phyloP scores from a whole-genome alignment of 2,329 filamentous ascomycete genomes.

The Colletotrichum horii region DNA sequence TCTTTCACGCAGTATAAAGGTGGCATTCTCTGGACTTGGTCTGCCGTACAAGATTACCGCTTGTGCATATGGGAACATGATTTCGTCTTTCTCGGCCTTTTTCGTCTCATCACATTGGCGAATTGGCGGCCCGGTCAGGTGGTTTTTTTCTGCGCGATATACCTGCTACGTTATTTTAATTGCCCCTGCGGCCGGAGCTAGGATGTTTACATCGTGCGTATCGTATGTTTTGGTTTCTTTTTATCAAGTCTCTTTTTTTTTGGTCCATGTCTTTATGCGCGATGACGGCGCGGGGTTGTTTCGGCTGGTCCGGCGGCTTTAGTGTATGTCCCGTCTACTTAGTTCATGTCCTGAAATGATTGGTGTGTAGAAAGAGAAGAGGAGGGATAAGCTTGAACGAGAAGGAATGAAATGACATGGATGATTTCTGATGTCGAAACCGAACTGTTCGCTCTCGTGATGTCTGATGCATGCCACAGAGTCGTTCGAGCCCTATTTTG shows the following conservation, averaged over 20 bases:
- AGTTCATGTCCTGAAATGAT: slow-evolving; percentile 14
- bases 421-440: slow-evolving; percentile 3
- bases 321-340: slow-evolving; percentile 1
- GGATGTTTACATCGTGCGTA: not conserved
- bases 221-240: not conserved
- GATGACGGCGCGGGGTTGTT: slow-evolving; percentile 13
- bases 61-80: slow-evolving; percentile 16
- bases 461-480: not conserved
- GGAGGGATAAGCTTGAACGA: not conserved
- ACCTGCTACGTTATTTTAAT: slow-evolving; percentile 19
- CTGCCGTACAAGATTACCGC: slow-evolving; percentile 5
- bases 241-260: not conserved
- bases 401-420: slow-evolving; percentile 13
- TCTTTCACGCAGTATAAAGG: not conserved
- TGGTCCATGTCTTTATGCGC: slow-evolving; percentile 10
- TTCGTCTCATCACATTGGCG: not conserved
- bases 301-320: slow-evolving; percentile 30
- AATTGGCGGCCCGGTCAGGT: not conserved
- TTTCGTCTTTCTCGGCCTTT: not conserved
- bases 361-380: not conserved
- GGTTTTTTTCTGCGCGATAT: slow-evolving; percentile 10
- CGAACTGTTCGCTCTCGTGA: not conserved
- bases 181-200: not conserved
- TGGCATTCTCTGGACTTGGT: slow-evolving; percentile 6
- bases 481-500: not conserved